A percentile compares a stretch with the other conserved stretches of the same genome.
Evolutionary conservation across 2,329 filamentous ascomycete genomes (phyloP).

Genomic region (Harringtonia lauricola): DNA sequence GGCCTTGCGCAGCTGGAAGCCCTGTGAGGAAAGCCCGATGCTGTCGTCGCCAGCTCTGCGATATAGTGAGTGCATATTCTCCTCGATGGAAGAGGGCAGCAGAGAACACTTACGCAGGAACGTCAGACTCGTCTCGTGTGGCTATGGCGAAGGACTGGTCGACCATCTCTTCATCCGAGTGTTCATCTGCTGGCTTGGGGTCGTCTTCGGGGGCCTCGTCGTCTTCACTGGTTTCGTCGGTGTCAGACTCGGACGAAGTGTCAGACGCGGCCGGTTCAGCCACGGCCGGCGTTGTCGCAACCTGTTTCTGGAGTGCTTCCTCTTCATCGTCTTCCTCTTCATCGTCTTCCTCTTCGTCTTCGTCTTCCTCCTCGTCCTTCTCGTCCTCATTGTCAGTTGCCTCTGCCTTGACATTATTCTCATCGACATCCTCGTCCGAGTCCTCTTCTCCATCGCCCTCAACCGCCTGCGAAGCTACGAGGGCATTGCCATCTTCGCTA

Average conservation of each 20-base stretch:
- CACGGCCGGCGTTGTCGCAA: neutral
- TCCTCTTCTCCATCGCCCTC: too few relatives aligned
- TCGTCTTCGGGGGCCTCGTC: conserved; percentile 11
- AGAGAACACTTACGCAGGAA: too few relatives aligned
- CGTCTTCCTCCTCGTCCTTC: neutral
- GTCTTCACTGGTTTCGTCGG: neutral
- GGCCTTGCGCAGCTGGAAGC: conserved; percentile 42
- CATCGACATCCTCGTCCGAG: too few relatives aligned
- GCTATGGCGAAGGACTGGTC: conserved; percentile 25
- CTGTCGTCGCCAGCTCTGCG: conserved; percentile 4
- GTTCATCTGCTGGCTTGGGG: neutral
- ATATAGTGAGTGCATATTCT: too few relatives aligned
- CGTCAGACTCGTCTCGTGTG: neutral
- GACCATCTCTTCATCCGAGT: neutral
- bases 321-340: neutral
- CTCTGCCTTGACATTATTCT: too few relatives aligned
- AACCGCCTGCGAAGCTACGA: too few relatives aligned
- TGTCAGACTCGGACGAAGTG: neutral
- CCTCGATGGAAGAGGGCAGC: conserved; percentile 11
- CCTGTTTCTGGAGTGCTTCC: neutral
- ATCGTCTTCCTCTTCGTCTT: neutral
- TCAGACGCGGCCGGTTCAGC: neutral
- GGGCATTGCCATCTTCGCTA: too few relatives aligned
- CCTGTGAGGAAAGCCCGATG: conserved; percentile 35
- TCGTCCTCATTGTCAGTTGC: neutral